Conservation (phyloP, 108 stramenopile species). For the Epipyxis sp. region DNA sequence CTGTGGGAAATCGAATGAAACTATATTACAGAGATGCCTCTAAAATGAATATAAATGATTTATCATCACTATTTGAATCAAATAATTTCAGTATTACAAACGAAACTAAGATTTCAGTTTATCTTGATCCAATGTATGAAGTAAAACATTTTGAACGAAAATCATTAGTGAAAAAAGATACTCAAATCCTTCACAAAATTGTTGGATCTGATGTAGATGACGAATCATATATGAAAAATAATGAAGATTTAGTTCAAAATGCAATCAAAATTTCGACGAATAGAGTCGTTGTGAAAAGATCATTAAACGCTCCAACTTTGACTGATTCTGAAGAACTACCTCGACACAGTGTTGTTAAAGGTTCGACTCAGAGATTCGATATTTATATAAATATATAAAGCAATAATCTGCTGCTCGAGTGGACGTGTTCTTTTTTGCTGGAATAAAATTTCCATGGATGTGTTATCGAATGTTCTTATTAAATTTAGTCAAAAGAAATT, state of each 20-base stretch:
- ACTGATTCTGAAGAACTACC: background rate
- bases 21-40: background rate
- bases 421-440: no score
- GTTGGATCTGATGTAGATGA: background rate
- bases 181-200: background rate
- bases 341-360: background rate
- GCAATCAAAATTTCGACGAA: background rate
- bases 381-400: no score
- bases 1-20: background rate
- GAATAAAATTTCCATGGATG: no score
- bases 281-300: background rate
- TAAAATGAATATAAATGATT: background rate
- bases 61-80: background rate
- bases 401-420: no score
- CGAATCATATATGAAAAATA: background rate
- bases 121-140: slow-evolving; percentile 13
- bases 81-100: background rate
- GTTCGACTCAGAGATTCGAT: slow-evolving; percentile 1
- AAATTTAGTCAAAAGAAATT: no score
- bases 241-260: background rate
- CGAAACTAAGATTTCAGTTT: background rate
- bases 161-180: background rate
- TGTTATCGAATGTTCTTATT: no score
- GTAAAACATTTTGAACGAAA: background rate
- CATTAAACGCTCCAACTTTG: background rate